Conservation (phyloP, 495 filamentous ascomycete genomes). For the Penicillium herquei region DNA sequence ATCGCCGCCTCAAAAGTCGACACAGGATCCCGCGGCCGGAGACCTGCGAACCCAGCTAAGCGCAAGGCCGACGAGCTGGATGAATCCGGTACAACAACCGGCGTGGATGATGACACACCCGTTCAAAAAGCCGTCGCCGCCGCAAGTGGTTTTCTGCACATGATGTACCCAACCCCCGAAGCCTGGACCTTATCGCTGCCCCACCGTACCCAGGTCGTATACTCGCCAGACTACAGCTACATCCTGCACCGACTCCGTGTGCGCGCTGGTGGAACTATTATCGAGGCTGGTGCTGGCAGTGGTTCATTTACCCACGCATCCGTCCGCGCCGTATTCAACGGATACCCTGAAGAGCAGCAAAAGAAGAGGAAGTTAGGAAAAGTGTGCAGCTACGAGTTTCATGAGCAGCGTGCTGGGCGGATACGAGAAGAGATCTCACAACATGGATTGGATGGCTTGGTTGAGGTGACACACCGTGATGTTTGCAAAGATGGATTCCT, state of each 20-base stretch:
- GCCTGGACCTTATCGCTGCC: slow-evolving; percentile 87
- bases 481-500: slow-evolving; percentile 88
- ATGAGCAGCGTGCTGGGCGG: slow-evolving; percentile 70
- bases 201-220: slow-evolving; percentile 95
- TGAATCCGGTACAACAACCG: slow-evolving; percentile 20
- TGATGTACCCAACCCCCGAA: slow-evolving; percentile 90
- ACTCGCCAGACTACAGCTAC: slow-evolving; percentile 96
- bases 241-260: slow-evolving; percentile 84
- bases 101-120: slow-evolving; percentile 23
- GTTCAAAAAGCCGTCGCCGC: slow-evolving; percentile 55
- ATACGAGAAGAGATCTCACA: slow-evolving; percentile 69
- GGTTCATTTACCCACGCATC: slow-evolving; percentile 94
- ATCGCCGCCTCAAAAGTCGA: slow-evolving; percentile 86
- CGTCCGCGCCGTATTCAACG: slow-evolving; percentile 82
- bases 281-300: slow-evolving; percentile 93
- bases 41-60: slow-evolving; percentile 34
- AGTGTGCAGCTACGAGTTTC: slow-evolving; percentile 93
- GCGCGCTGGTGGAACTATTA: slow-evolving; percentile 73
- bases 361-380: slow-evolving; percentile 54
- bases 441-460: slow-evolving; percentile 70
- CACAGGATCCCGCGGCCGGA: slow-evolving; percentile 75
- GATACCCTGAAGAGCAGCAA: slow-evolving; percentile 53
- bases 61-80: slow-evolving; percentile 52
- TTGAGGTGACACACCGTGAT: slow-evolving; percentile 84
- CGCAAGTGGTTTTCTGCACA: slow-evolving; percentile 80